phyloP scores from a whole-genome alignment of 2,329 filamentous ascomycete species.

The Juglanconis sp. region DNA sequence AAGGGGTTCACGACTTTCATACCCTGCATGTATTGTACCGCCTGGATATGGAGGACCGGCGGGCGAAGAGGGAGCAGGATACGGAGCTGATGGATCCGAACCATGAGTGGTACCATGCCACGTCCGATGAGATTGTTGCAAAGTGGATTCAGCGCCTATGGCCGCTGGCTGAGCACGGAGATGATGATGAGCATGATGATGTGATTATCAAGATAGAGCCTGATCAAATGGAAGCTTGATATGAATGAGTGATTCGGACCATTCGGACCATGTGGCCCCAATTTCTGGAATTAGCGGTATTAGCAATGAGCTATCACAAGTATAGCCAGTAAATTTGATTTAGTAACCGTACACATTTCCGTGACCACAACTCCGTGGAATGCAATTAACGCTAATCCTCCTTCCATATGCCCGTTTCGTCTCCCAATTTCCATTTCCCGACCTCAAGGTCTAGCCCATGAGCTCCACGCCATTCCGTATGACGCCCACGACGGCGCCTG shows the following conservation, averaged over 20 bases:
- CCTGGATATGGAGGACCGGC: conserved; percentile 9
- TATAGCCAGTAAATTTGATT: not conserved
- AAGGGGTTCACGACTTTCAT: conserved; percentile 3
- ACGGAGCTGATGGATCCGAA: conserved; percentile 3
- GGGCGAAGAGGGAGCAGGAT: conserved; percentile 1
- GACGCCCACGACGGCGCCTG: conserved; percentile 86
- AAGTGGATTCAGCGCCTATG: conserved; percentile 5
- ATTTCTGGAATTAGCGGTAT: not conserved
- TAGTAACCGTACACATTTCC: conserved; percentile 3
- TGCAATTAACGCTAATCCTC: conserved; percentile 1
- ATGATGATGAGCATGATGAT: not conserved
- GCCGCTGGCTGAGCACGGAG: not conserved
- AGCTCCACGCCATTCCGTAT: conserved; percentile 84
- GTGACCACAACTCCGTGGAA: conserved; percentile 10
- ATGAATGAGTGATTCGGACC: too few species aligned
- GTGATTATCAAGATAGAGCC: not conserved
- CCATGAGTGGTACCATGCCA: conserved; percentile 12
- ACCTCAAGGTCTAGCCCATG: conserved; percentile 27
- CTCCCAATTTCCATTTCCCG: too few species aligned
- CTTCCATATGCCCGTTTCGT: not conserved
- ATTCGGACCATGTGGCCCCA: too few species aligned
- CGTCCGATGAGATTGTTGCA: conserved; percentile 1
- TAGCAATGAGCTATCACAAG: conserved; percentile 3
- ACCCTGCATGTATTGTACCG: conserved; percentile 11
- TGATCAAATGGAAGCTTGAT: not conserved